Evolutionary conservation across 73 alveolate species (phyloP).

Genomic region (Blepharisma japonicum): DNA sequence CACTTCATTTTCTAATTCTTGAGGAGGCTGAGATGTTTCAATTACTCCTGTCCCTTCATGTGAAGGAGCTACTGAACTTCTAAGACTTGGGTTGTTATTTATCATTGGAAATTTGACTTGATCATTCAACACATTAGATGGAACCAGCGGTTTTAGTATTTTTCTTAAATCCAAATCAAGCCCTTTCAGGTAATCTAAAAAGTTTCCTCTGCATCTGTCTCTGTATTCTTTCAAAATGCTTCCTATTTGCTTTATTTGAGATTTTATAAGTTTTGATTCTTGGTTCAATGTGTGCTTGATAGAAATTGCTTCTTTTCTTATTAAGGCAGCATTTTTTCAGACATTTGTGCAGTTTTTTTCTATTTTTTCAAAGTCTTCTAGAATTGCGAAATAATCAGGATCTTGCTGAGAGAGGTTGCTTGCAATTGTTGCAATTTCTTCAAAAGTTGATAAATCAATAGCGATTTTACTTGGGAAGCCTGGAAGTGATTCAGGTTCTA

Average conservation of each 20-base stretch:
- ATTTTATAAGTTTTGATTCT: no score
- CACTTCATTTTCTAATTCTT: background rate
- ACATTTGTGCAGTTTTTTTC: no score
- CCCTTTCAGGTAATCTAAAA: conserved; percentile 22
- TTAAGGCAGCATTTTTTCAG: no score
- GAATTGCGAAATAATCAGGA: no score
- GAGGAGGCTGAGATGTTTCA: background rate
- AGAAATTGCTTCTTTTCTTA: no score
- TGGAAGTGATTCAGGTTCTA: background rate
- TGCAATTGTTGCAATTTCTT: conserved; percentile 19
- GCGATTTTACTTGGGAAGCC: background rate
- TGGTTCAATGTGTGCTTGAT: no score
- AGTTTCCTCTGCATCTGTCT: background rate
- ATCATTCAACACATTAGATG: conserved; percentile 5
- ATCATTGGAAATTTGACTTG: conserved; percentile 17
- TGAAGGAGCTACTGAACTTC: background rate
- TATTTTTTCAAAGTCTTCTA: no score
- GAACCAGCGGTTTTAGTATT: conserved; percentile 3
- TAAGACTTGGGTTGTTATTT: background rate
- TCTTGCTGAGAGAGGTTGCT: no score
- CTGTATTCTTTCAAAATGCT: conserved; percentile 4
- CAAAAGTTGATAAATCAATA: conserved; percentile 4
- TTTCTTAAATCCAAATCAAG: conserved; percentile 1
- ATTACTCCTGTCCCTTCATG: background rate
- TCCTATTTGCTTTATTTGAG: background rate